Evolutionary conservation across 768 basidiomycete genomes (phyloP).

Genomic region (Gymnopilus junonius): DNA sequence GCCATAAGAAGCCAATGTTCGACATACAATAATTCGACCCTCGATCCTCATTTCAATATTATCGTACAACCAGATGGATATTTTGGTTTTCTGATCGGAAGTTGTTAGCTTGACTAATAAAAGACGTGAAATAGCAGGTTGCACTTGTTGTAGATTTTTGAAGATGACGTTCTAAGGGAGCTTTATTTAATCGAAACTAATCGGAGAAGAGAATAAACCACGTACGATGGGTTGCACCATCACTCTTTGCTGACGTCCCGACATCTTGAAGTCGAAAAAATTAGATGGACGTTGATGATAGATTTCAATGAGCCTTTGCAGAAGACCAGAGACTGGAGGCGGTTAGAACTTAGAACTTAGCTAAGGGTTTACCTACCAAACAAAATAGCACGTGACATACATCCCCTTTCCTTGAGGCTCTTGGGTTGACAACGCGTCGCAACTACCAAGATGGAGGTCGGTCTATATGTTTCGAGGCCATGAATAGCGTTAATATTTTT

Average conservation of each 20-base stretch:
- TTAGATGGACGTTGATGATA: slow-evolving; percentile 18
- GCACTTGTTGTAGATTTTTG: slow-evolving; percentile 92
- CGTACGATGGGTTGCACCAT: slow-evolving; percentile 99
- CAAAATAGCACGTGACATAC: slow-evolving; percentile 27
- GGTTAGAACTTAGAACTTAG: background rate
- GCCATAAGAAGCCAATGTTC: too few relatives aligned
- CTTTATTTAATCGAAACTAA: slow-evolving; percentile 9
- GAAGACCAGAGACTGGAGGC: background rate
- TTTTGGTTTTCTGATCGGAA: slow-evolving; percentile 69
- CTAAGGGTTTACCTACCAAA: slow-evolving; percentile 20
- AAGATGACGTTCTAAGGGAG: slow-evolving; percentile 87
- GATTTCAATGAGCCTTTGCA: slow-evolving; percentile 11
- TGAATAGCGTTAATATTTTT: slow-evolving; percentile 11
- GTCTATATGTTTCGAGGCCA: slow-evolving; percentile 10
- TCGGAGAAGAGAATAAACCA: slow-evolving; percentile 18
- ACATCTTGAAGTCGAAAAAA: slow-evolving; percentile 60
- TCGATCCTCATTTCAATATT: slow-evolving; percentile 97
- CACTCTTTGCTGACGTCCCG: slow-evolving; percentile 91
- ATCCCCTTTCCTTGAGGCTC: slow-evolving; percentile 21
- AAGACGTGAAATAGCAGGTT: slow-evolving; percentile 1
- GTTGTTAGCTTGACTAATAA: slow-evolving; percentile 2
- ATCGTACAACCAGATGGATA: slow-evolving; percentile 95
- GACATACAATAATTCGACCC: slow-evolving; percentile 91
- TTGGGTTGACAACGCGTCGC: slow-evolving; percentile 43
- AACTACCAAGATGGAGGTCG: slow-evolving; percentile 47